Base-by-base conservation (phyloP, 2,329 filamentous ascomycete genomes). In the Penicillium janthinellum region DNA sequence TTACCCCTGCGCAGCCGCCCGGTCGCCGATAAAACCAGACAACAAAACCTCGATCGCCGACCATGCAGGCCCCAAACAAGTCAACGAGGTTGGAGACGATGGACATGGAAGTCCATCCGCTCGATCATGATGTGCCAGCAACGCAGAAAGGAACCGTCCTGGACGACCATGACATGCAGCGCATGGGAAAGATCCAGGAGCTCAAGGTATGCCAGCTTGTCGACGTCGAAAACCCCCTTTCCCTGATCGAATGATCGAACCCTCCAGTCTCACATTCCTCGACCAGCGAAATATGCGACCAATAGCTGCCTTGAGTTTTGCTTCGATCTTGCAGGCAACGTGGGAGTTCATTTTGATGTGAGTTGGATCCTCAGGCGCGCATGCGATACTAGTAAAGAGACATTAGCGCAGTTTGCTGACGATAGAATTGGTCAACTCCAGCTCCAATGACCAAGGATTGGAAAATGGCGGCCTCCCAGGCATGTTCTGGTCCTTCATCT, bases 271-370 rank as follows among this genome's bases (percentile, higher is more conserved):
- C 15, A 44, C 39, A 52, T 51, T 38, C 48, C 22, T 38, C 11
- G 39, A 35, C 20, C 17, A 75, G 73, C 67, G 73, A 64, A 73
- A 72, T 28, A 59, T 74, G 44, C 70, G 71, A 37, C 72, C 72
- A 5, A 39, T 75, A 5, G 71, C 73, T 5, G 73, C 73, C 8
- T 59, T 75, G 10, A 75, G 72, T 54, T 75, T 75, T 59, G 67
- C 73, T 14, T 71, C 73, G 0, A 69, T 75, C n/a, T 51, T 75
- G 15, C 72, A 74, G 51, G 73, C 72, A 6, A 75, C 73, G 0
- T 76, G 73, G 73, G 72, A 75, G 56, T 75, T 70, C 64, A 63
- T 75, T 48, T 52, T 75, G 12, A 71, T 75, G 71, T 75, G 47
- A 56, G 69, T 51, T 31, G 44, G 5, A 28, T 28, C 22, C 2